These are phyloP conservation scores for Ogataea nakhonphanomensis DNA, from an alignment of 805 yeast genomes.

Conservation along the genomic window DNA sequence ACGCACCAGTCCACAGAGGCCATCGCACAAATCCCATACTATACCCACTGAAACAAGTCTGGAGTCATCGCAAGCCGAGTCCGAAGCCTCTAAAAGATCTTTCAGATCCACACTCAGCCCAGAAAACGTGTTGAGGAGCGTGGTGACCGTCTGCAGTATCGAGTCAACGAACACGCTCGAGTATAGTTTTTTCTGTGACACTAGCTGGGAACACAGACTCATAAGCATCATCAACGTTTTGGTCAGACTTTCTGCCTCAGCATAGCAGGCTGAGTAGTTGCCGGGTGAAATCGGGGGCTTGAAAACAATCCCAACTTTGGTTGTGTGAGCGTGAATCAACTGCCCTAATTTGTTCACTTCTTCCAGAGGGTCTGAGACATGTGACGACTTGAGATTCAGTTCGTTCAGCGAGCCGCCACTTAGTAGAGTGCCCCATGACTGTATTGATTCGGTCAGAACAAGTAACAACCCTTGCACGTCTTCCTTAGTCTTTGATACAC, in stretches of 20 bases:
- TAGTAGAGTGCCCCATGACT: slow-evolving; percentile 19
- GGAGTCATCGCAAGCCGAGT: slow-evolving; percentile 22
- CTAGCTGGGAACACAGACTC: slow-evolving; percentile 43
- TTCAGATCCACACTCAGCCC: slow-evolving; percentile 20
- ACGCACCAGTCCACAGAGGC: slow-evolving; percentile 37
- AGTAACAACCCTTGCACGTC: slow-evolving; percentile 17
- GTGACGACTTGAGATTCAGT: slow-evolving; percentile 16
- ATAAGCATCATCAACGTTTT: slow-evolving; percentile 42
- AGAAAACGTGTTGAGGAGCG: slow-evolving; percentile 16
- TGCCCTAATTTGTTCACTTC: slow-evolving; percentile 60
- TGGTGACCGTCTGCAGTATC: slow-evolving; percentile 25
- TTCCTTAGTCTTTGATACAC: slow-evolving; percentile 12
- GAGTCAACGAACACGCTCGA: slow-evolving; percentile 31
- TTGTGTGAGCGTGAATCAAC: slow-evolving; percentile 68
- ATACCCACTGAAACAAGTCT: slow-evolving; percentile 62
- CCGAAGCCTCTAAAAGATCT: slow-evolving; percentile 9
- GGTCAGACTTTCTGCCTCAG: slow-evolving; percentile 45
- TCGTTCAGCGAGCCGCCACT: background rate
- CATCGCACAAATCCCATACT: slow-evolving; percentile 68
- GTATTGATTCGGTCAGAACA: slow-evolving; percentile 20
- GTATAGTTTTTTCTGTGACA: slow-evolving; percentile 33
- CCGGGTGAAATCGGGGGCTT: slow-evolving; percentile 50
- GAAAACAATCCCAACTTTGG: slow-evolving; percentile 71
- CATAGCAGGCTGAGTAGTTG: slow-evolving; percentile 42
- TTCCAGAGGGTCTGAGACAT: slow-evolving; percentile 42